Percentiles rank a stretch among this genome's conserved stretches.
Conservation (phyloP, 225 moss, liverwort and hornwort species). For the Takakia lepidozioides region DNA sequence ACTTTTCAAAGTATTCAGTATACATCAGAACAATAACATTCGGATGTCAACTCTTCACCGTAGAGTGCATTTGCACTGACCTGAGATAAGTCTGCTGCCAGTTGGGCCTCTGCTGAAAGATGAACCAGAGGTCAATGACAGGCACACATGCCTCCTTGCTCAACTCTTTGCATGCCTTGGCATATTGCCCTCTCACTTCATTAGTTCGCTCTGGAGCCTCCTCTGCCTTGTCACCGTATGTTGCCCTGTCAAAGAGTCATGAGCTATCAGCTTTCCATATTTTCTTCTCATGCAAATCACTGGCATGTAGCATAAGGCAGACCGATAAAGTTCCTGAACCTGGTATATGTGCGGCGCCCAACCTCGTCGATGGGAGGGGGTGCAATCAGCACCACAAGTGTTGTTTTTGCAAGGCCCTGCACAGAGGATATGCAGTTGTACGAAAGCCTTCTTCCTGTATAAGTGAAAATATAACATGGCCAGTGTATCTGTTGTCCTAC, state of each 20-base stretch:
- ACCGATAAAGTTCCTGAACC: slow-evolving; percentile 3
- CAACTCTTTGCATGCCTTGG: slow-evolving; percentile 21
- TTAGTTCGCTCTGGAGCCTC: slow-evolving; percentile 25
- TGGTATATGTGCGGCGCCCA: slow-evolving; percentile 20
- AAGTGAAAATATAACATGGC: too few relatives aligned
- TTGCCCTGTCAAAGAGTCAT: slow-evolving; percentile 12
- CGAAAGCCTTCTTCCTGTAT: too few relatives aligned
- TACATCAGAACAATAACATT: too few relatives aligned
- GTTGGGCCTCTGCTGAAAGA: slow-evolving; percentile 26
- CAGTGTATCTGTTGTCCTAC: too few relatives aligned
- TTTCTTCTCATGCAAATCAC: background rate
- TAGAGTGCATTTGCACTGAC: slow-evolving; percentile 11
- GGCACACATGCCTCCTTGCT: slow-evolving; percentile 13
- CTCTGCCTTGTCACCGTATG: slow-evolving; percentile 22
- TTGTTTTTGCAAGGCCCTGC: slow-evolving; percentile 16
- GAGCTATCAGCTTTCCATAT: background rate
- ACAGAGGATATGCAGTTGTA: too few relatives aligned
- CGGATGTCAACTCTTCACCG: too few relatives aligned
- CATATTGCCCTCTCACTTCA: slow-evolving; percentile 18
- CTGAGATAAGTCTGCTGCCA: slow-evolving; percentile 24
- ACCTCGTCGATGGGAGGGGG: slow-evolving; percentile 27
- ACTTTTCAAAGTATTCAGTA: too few relatives aligned
- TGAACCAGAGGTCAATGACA: slow-evolving; percentile 26
- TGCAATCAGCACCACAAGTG: slow-evolving; percentile 26
- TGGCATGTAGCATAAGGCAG: background rate